A percentile compares a stretch with the other conserved stretches of the same genome.
Conservation (phyloP, 176 grass and related monocot genomes). For the Oryza nivara region DNA sequence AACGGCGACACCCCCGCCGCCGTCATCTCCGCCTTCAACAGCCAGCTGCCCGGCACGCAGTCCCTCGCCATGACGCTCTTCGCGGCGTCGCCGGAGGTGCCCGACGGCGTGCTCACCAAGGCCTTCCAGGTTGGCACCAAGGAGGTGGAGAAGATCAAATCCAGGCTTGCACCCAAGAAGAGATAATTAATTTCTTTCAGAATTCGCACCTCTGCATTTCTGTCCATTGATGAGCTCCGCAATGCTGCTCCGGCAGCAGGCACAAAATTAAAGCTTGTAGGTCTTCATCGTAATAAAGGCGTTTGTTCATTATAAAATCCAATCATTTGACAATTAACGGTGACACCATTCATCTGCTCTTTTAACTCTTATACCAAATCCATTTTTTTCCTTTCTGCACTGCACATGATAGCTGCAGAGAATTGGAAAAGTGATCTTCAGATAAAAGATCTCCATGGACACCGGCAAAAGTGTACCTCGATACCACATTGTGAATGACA, state of each 20-base stretch:
- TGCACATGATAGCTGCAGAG: slow-evolving; percentile 10
- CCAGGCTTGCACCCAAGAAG: slow-evolving; percentile 46
- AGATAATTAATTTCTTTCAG: slow-evolving; percentile 20
- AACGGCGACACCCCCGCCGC: slow-evolving; percentile 28
- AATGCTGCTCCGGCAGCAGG: slow-evolving; percentile 31
- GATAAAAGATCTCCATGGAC: not conserved
- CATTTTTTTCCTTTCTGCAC: not conserved
- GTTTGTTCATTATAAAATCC: slow-evolving; percentile 34
- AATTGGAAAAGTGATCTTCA: not conserved
- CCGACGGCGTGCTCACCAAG: slow-evolving; percentile 19
- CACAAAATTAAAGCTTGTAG: not conserved
- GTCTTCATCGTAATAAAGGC: slow-evolving; percentile 32
- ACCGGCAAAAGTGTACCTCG: slow-evolving; percentile 2
- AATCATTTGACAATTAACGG: slow-evolving; percentile 1
- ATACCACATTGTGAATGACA: not conserved
- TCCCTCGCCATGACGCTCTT: slow-evolving; percentile 40
- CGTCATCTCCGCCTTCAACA: slow-evolving; percentile 46
- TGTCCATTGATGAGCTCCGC: not conserved
- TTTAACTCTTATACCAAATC: not conserved
- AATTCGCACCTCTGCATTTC: not conserved
- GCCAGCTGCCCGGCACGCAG: slow-evolving; percentile 47
- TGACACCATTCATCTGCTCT: not conserved
- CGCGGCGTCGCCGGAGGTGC: slow-evolving; percentile 34
- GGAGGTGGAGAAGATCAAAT: slow-evolving; percentile 52
- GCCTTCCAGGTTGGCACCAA: slow-evolving; percentile 48